Base-by-base conservation (phyloP, 805 yeast genomes). In the Candida pini region DNA sequence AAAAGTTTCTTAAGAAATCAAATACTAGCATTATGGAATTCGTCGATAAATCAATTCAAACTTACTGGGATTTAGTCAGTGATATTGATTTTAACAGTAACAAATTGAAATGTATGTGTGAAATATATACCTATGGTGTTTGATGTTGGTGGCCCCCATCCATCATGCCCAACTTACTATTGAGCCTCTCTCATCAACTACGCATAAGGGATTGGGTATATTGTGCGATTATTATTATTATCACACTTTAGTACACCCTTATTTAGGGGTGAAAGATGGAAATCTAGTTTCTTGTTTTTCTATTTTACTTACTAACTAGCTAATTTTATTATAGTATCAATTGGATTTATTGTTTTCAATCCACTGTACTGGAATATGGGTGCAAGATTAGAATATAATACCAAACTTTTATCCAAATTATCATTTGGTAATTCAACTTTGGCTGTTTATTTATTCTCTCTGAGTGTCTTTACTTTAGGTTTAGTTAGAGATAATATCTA, bases 321-420 rank as follows among this genome's bases (percentile, higher is more conserved):
- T 9, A 15, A 19, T 14, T 14, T 33, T 18, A 8, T n/a, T 13
- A 24, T 30, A 57, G 69, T 64, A 39, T 75, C 90, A 5, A 55
- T 85, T 19, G 71, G 68, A 7, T 73, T 83, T 20, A 83, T 92
- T 48, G 78, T 80, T 12, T 89, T 92, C 73, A 92, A 92, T 58
- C 98, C 98, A 13, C 73, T 84, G 21, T 90, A 89, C 56, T 92
- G 98, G 98, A 92, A 92, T 58, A 71, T 82, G 38, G 94, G 76
- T 16, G 98, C 98, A 5, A 73, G 97, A 48, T 51, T 74, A 18
- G 97, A 92, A 56, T 86, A 86, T 68, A 75, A 76, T 40, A 77
- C 85, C 12, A 82, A 83, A 46, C 50, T 82, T 34, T 62, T 90
- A 35, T 85, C 97, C 15, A 86, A 81, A 49, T 41, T 84, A 15